These are phyloP conservation scores for Arthroderma sp. DNA, from an alignment of 2,329 filamentous ascomycete species.

Conservation along the genomic window DNA sequence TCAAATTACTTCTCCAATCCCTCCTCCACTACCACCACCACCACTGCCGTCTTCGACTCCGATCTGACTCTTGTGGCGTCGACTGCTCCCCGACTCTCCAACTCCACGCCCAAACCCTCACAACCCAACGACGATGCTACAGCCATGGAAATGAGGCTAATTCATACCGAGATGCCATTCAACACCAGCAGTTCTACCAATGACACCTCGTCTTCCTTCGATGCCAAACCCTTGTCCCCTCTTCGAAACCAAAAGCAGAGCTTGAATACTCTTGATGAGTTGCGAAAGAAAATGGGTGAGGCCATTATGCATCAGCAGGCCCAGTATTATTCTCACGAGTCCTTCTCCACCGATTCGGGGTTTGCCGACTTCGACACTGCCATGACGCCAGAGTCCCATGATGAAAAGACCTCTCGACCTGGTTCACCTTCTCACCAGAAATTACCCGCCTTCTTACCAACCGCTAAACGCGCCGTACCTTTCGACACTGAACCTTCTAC, in stretches of 20 bases:
- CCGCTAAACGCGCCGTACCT: background rate
- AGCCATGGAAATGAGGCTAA: background rate
- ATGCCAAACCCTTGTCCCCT: slow-evolving; percentile 10
- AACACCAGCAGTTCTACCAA: background rate
- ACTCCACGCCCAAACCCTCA: background rate
- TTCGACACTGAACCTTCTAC: background rate
- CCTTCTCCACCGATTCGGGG: slow-evolving; percentile 1
- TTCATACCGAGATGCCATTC: background rate
- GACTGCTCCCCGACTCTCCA: slow-evolving; percentile 1
- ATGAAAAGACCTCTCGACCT: background rate
- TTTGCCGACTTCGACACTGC: slow-evolving; percentile 1
- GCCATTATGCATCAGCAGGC: slow-evolving; percentile 28
- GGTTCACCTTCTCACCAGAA: background rate
- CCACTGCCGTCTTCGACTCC: slow-evolving; percentile 10
- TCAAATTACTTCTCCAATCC: slow-evolving; percentile 10
- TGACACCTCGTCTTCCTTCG: background rate
- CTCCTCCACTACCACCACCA: slow-evolving; percentile 2
- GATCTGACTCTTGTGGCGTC: slow-evolving; percentile 7
- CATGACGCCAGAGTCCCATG: slow-evolving; percentile 1
- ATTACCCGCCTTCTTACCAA: background rate
- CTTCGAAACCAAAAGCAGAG: slow-evolving; percentile 19
- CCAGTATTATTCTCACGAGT: slow-evolving; percentile 13
- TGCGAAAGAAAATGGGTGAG: slow-evolving; percentile 31
- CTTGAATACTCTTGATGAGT: slow-evolving; percentile 26
- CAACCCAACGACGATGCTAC: background rate